Evolutionary conservation across 306 rosid species (phyloP), one percentile per base, ranked within the genome.

Genomic region (Medicago truncatula): DNA sequence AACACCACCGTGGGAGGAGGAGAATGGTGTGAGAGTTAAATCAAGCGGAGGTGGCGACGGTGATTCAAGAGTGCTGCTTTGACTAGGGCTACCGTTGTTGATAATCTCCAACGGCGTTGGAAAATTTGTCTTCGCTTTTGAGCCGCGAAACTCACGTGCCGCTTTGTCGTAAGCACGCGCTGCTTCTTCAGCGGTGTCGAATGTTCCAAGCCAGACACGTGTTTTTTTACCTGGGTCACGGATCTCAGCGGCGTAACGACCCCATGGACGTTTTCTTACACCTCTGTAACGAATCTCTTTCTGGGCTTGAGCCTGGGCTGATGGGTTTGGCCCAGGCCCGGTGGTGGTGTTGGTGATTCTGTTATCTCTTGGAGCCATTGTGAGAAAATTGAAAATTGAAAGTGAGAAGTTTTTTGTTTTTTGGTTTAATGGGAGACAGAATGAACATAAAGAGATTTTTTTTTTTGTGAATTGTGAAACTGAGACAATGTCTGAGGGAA

Each of bases 161-260:
- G 98, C 98, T 0, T 77, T 6, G 52, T 93, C 98, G 40, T 93
- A 93, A 0, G 98, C 96, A 70, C 91, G 91, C 57, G 98, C 98
- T 14, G 98, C 98, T 58, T 90, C 96, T 66, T 87, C 96, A 0
- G 98, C 94, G 5, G 98, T 92, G 65, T 92, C 93, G 0, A 90
- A 90, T 7, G 98, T 93, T 4, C 98, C 98, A 0, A 93, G 90
- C 98, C 98, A 93, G 10, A 93, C 98, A 0, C 98, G 92, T 0
- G 96, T 87, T 66, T 90, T 93, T 73, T 90, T 93, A 0, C 90
- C 89, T 0, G 98, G 98, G 82, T 93, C 98, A 0, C 98, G 91
- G 87, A 93, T 93, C 90, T 93, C 98, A 0, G 98, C 98, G 1
- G 98, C 98, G 83, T 93, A 93, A 44, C 98, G 91, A 0, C 98